phyloP scores from a whole-genome alignment of 352 stramenopile species.

The Globisporangium middletonii region DNA sequence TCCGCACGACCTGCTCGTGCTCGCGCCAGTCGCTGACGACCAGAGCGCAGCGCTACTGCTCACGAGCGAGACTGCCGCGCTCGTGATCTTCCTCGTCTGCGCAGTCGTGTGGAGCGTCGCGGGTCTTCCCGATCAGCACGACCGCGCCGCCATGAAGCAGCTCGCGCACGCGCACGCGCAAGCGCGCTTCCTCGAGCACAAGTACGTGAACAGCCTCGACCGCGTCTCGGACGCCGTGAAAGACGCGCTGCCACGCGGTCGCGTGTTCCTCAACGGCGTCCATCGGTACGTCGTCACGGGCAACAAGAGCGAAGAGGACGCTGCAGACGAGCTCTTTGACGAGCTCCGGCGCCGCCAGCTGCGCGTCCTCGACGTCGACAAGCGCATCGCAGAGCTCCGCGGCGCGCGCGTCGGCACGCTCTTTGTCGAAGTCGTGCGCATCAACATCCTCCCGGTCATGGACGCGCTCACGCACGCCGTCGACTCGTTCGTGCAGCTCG shows the following conservation, averaged over 20 bases:
- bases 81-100: constrained; percentile 38
- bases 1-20: constrained; percentile 19
- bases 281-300: constrained; percentile 62
- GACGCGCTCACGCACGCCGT: constrained; percentile 43
- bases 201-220: constrained; percentile 55
- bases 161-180: constrained; percentile 15
- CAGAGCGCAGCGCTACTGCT: constrained; percentile 6
- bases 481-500: constrained; percentile 53
- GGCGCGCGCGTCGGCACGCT: constrained; percentile 28
- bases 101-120: constrained; percentile 21
- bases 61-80: constrained; percentile 21
- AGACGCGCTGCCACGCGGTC: constrained; percentile 29
- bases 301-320: constrained; percentile 61
- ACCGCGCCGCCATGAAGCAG: constrained; percentile 24
- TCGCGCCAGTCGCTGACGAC: constrained; percentile 1
- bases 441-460: constrained; percentile 65
- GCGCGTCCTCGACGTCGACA: constrained; percentile 31
- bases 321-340: constrained; percentile 63
- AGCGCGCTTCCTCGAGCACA: constrained; percentile 44
- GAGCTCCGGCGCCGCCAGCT: constrained; percentile 39
- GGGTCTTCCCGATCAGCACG: constrained; percentile 27
- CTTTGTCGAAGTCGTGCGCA: constrained; percentile 47
- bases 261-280: constrained; percentile 71
- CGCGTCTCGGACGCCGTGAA: constrained; percentile 20
- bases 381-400: constrained; percentile 29